Evolutionary conservation across 495 filamentous ascomycete genomes (phyloP), one percentile per base, ranked within the genome.

Genomic region (Chaetomium cochliodes): DNA sequence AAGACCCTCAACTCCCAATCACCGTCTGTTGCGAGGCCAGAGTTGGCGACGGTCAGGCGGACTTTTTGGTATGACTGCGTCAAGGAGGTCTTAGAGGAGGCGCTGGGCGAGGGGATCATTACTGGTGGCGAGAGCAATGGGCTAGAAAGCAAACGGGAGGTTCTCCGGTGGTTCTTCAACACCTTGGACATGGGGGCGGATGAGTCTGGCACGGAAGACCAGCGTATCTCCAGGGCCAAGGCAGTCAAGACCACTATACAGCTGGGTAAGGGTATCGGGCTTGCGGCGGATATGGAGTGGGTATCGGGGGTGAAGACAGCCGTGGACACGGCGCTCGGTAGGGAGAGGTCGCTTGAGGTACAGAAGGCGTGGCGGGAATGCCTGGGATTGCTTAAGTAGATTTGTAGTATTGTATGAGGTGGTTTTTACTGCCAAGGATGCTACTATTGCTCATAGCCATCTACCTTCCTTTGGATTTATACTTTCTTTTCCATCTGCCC

Each of bases 331-430:
- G 76, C 76, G 58, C 52, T 71, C 53, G 64, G 57, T 16, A 70
- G 67, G 44, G 79, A 82, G 66, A 72, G 80, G 58, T 80, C 77
- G 9, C 58, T 74, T 47, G 80, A 81, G 25, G 79, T 82, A 20
- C 77, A 78, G 65, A 75, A 63, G 63, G 69, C 74, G 18, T 75
- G 73, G 73, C 73, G 47, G 51, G 69, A 72, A 49, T 66, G 44
- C 12, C 53, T 71, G 58, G 57, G 9, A 22, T 15, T 67, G 44
- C n/a, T 73, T 23, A 49, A 20, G 26, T 68, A 66, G 53, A 23
- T 50, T 8, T n/a, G 16, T 23, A 8, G 46, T 50, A 23, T 8
- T 23, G 18, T 50, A 4, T 22, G 46, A 50, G 20, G 8, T 20
- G 46, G 13, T 2, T 18, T 18, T 44, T 0, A 44, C 2, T 11